A percentile compares a stretch with the other conserved stretches of the same genome.
phyloP scores from a whole-genome alignment of 2,329 filamentous ascomycete species.

The Thielaviopsis populi region DNA sequence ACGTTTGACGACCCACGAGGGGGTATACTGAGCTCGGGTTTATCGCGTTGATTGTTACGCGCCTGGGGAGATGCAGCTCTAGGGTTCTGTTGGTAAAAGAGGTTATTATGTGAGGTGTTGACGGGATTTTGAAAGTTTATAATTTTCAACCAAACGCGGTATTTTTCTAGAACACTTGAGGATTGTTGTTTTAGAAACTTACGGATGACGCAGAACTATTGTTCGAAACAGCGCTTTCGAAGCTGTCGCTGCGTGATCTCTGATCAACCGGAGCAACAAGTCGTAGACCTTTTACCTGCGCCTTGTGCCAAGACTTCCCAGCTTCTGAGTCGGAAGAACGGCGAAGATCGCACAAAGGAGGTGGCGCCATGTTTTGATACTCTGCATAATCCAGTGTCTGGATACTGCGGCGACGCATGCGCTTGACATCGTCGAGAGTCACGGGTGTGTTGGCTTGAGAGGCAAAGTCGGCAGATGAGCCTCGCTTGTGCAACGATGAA shows the following conservation, averaged over 20 bases:
- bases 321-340: slow-evolving; percentile 18
- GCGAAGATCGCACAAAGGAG: slow-evolving; percentile 11
- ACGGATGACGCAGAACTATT: slow-evolving; percentile 49
- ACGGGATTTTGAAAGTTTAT: background rate
- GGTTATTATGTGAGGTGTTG: background rate
- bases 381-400: slow-evolving; percentile 44
- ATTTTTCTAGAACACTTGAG: background rate
- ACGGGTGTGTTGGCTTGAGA: background rate
- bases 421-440: slow-evolving; percentile 41
- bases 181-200: slow-evolving; percentile 27
- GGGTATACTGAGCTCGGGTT: slow-evolving; percentile 13
- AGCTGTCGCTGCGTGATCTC: slow-evolving; percentile 40
- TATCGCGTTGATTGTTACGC: slow-evolving; percentile 8
- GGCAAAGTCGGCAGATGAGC: slow-evolving; percentile 7
- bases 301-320: slow-evolving; percentile 17
- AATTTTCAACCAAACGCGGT: background rate
- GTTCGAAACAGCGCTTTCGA: slow-evolving; percentile 47
- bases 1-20: slow-evolving; percentile 15
- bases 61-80: background rate
- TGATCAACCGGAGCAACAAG: slow-evolving; percentile 23
- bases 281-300: slow-evolving; percentile 28
- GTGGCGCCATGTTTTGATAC: slow-evolving; percentile 23
- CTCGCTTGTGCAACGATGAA: slow-evolving; percentile 17
- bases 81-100: background rate
- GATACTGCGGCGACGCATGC: slow-evolving; percentile 70